phyloP scores from a whole-genome alignment of 2,329 filamentous ascomycete genomes.

The Periconia sp. region DNA sequence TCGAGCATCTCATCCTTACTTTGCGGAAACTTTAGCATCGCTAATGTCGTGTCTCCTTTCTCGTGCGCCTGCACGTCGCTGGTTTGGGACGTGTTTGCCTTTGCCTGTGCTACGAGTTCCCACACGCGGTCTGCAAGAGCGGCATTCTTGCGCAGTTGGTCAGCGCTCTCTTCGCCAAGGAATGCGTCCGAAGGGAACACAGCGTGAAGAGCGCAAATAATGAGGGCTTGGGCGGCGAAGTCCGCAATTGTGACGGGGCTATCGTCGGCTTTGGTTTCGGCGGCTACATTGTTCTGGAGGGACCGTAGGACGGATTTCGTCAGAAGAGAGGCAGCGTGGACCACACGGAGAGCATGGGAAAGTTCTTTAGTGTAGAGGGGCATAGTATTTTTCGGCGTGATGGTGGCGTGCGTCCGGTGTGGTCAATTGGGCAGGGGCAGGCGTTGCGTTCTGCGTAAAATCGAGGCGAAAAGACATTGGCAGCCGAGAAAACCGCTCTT shows the following conservation, averaged over 20 bases:
- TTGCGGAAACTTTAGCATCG: constrained; percentile 40
- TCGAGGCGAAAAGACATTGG: constrained; percentile 2
- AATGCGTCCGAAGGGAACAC: constrained; percentile 64
- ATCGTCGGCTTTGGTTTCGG: constrained; percentile 63
- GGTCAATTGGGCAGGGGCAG: neutral
- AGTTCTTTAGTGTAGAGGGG: constrained; percentile 37
- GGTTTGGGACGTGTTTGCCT: constrained; percentile 28
- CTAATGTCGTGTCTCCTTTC: neutral
- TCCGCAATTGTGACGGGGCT: constrained; percentile 69
- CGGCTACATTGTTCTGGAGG: constrained; percentile 54
- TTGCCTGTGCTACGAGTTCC: constrained; percentile 55
- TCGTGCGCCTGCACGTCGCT: constrained; percentile 28
- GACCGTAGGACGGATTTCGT: constrained; percentile 61
- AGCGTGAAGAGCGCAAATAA: constrained; percentile 62
- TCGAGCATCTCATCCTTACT: constrained; percentile 63
- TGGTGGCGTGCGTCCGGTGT: constrained; percentile 7
- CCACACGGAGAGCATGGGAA: constrained; percentile 46
- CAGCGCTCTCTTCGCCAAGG: constrained; percentile 66
- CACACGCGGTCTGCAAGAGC: constrained; percentile 61
- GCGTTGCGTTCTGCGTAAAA: constrained; percentile 2
- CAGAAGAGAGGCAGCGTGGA: constrained; percentile 62
- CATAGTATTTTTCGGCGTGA: constrained; percentile 8
- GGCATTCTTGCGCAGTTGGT: constrained; percentile 57
- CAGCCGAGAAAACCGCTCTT: constrained; percentile 1
- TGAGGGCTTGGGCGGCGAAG: constrained; percentile 67